Percentiles rank a stretch among this genome's conserved stretches.
Conservation (phyloP, 176 grass and related monocot species). For the Avena eriantha region DNA sequence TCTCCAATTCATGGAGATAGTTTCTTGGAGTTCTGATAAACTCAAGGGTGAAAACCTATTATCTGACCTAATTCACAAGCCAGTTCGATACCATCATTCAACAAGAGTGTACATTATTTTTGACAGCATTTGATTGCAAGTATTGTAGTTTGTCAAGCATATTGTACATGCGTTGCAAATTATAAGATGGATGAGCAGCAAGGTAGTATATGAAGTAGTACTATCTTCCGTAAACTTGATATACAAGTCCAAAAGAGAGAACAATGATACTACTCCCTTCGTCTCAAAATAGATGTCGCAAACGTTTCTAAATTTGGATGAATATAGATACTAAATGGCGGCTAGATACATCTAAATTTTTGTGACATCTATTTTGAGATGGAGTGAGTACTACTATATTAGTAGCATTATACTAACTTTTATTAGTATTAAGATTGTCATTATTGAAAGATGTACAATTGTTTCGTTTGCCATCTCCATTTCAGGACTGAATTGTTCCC, state of each 20-base stretch:
- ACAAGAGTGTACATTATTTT: too few species aligned
- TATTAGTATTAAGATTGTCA: slow-evolving; percentile 27
- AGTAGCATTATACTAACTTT: too few species aligned
- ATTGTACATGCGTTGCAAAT: background rate
- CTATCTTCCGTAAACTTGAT: background rate
- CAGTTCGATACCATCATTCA: too few species aligned
- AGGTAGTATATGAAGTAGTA: background rate
- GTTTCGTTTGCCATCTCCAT: slow-evolving; percentile 30
- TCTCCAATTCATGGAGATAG: background rate
- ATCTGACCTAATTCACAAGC: too few species aligned
- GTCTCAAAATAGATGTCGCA: too few species aligned
- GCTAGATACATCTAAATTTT: too few species aligned
- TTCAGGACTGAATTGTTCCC: slow-evolving; percentile 3
- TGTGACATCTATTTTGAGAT: too few species aligned
- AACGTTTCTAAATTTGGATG: too few species aligned
- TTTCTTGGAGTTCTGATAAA: background rate
- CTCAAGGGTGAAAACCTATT: background rate
- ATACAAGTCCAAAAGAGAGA: background rate
- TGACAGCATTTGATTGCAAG: too few species aligned
- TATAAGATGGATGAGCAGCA: background rate
- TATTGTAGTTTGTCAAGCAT: background rate
- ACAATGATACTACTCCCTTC: background rate
- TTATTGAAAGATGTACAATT: slow-evolving; percentile 55
- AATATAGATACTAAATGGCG: too few species aligned
- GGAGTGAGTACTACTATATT: too few species aligned